Conservation (phyloP, 306 rosid genomes). For the Cotoneaster glaucophyllus region DNA sequence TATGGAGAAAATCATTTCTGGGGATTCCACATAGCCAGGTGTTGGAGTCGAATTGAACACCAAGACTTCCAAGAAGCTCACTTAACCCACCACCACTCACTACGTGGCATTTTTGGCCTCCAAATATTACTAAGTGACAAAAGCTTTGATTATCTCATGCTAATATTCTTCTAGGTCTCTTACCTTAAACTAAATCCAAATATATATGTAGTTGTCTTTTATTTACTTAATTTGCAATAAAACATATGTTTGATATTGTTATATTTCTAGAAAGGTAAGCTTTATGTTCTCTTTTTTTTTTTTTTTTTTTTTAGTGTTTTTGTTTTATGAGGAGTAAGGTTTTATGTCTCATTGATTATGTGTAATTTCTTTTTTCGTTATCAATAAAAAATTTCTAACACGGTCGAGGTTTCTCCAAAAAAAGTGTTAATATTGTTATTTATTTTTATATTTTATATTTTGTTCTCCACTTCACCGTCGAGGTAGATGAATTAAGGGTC, state of each 20-base stretch:
- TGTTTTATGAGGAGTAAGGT: no score
- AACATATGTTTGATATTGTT: no score
- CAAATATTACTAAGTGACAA: not conserved
- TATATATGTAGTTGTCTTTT: not conserved
- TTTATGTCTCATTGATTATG: no score
- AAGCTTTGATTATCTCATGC: not conserved
- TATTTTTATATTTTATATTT: not conserved
- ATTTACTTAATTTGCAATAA: not conserved
- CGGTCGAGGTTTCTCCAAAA: rapidly evolving
- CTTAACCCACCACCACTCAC: not conserved
- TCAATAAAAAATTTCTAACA: no score
- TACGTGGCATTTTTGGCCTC: not conserved
- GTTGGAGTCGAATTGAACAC: not conserved
- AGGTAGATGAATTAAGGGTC: no score
- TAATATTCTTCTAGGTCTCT: not conserved
- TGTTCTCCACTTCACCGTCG: no score
- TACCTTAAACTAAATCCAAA: not conserved
- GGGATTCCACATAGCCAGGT: not conserved
- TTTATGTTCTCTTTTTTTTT: no score
- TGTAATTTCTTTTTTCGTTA: no score
- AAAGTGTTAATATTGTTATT: not conserved
- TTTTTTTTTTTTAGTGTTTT: no score
- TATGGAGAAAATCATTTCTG: not conserved
- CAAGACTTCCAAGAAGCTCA: not conserved
- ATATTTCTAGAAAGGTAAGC: no score